Evolutionary conservation across 768 basidiomycete genomes (phyloP).

Genomic region (Tephrocybe sp.): DNA sequence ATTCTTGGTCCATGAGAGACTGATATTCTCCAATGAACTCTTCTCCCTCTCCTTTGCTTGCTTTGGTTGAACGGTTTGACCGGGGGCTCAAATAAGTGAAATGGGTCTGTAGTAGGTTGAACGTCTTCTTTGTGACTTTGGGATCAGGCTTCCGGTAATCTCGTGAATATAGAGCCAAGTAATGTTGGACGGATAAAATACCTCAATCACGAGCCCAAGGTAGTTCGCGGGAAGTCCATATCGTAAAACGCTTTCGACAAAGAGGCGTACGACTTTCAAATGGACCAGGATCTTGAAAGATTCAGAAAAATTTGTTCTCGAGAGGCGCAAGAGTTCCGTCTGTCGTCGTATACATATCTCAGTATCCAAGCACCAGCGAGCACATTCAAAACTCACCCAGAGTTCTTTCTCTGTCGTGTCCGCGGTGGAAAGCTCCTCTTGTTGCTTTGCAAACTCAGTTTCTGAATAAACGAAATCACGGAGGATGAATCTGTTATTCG

Average conservation of each 20-base stretch:
- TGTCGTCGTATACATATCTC: slow-evolving; percentile 27
- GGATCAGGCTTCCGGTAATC: slow-evolving; percentile 67
- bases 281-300: slow-evolving; percentile 93
- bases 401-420: slow-evolving; percentile 91
- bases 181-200: no score
- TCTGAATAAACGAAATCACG: slow-evolving; percentile 94
- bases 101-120: slow-evolving; percentile 69
- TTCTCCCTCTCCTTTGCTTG: slow-evolving; percentile 43
- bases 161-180: neutral
- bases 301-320: slow-evolving; percentile 96
- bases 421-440: slow-evolving; percentile 75
- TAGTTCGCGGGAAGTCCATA: slow-evolving; percentile 96
- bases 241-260: slow-evolving; percentile 91
- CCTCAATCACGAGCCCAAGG: slow-evolving; percentile 77
- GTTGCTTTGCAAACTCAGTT: slow-evolving; percentile 74
- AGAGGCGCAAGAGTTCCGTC: slow-evolving; percentile 88
- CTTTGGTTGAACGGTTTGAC: slow-evolving; percentile 45
- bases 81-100: slow-evolving; percentile 81
- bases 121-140: slow-evolving; percentile 76
- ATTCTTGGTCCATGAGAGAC: slow-evolving; percentile 90
- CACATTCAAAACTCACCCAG: slow-evolving; percentile 71
- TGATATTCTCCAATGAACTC: slow-evolving; percentile 92
- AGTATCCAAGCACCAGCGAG: neutral
- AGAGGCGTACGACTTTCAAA: slow-evolving; percentile 86
- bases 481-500: slow-evolving; percentile 69